Evolutionary conservation across 768 basidiomycete species (phyloP).

Genomic region (Collybia sordida): DNA sequence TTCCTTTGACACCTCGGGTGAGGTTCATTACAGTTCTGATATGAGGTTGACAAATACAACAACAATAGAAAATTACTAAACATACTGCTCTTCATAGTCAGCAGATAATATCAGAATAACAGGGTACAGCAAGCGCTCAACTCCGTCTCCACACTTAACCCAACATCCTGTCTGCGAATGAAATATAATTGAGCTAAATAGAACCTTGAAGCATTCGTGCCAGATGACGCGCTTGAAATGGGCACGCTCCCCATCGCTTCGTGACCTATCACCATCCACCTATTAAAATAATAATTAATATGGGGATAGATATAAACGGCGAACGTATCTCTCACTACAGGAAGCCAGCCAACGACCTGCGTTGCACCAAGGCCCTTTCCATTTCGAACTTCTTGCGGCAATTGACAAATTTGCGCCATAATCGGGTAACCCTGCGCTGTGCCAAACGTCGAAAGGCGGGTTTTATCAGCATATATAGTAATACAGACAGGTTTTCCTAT

Average conservation of each 20-base stretch:
- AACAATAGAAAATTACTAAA: constrained; percentile 6
- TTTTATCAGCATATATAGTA: constrained; percentile 38
- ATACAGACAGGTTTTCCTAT: constrained; percentile 25
- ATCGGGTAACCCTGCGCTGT: constrained; percentile 34
- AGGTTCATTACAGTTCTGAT: constrained; percentile 5
- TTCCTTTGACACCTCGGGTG: not conserved
- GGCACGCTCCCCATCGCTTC: constrained; percentile 18
- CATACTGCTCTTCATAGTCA: constrained; percentile 48
- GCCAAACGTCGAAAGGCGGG: constrained; percentile 34
- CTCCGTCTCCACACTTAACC: constrained; percentile 23
- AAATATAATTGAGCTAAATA: constrained; percentile 22
- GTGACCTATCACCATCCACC: constrained; percentile 15
- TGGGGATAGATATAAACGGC: not conserved
- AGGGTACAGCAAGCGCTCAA: constrained; percentile 29
- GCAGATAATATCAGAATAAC: constrained; percentile 36
- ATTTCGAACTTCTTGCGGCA: constrained; percentile 29
- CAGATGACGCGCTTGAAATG: constrained; percentile 34
- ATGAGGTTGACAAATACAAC: not conserved
- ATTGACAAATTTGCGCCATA: constrained; percentile 25
- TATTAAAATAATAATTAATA: not conserved
- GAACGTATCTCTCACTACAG: constrained; percentile 21
- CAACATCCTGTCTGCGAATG: constrained; percentile 21
- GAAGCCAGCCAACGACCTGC: constrained; percentile 34
- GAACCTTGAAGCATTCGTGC: constrained; percentile 30
- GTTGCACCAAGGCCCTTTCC: constrained; percentile 30